Conservation (phyloP, 257 asterid species). For the Rubia yunnanensis region DNA sequence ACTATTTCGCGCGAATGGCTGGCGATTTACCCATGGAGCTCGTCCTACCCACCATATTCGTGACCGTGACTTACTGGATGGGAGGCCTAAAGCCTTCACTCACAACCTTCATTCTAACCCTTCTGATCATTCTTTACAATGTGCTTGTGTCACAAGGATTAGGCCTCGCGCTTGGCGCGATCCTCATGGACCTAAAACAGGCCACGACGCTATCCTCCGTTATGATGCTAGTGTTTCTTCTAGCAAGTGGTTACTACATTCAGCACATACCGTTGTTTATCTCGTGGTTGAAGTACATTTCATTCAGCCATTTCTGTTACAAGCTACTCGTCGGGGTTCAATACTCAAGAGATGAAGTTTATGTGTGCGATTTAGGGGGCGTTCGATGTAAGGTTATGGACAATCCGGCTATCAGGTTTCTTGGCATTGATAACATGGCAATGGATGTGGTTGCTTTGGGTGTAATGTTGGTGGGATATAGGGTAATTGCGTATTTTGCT, state of each 20-base stretch:
- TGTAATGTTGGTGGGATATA: slow-evolving; percentile 65
- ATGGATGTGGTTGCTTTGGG: slow-evolving; percentile 54
- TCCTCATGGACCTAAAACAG: slow-evolving; percentile 64
- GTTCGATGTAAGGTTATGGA: slow-evolving; percentile 43
- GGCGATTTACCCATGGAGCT: slow-evolving; percentile 91
- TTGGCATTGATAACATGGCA: slow-evolving; percentile 41
- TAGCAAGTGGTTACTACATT: slow-evolving; percentile 73
- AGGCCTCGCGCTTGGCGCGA: slow-evolving; percentile 83
- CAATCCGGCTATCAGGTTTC: slow-evolving; percentile 53
- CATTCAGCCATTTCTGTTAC: slow-evolving; percentile 65
- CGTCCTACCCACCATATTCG: slow-evolving; percentile 64
- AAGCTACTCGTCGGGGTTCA: slow-evolving; percentile 69
- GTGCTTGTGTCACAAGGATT: slow-evolving; percentile 78
- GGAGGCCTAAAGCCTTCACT: slow-evolving; percentile 68
- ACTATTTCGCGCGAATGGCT: slow-evolving; percentile 49
- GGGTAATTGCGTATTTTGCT: slow-evolving; percentile 72
- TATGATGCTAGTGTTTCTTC: slow-evolving; percentile 57
- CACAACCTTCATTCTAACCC: slow-evolving; percentile 42
- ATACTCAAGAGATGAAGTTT: slow-evolving; percentile 39
- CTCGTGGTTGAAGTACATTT: slow-evolving; percentile 58
- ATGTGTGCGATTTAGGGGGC: slow-evolving; percentile 41
- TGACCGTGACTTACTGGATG: slow-evolving; percentile 71
- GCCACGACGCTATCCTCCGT: slow-evolving; percentile 65
- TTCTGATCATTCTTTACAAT: slow-evolving; percentile 46
- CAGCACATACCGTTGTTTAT: slow-evolving; percentile 65